Conservation (phyloP, 78 protist genomes). For the Dictyostelium discoideum region DNA sequence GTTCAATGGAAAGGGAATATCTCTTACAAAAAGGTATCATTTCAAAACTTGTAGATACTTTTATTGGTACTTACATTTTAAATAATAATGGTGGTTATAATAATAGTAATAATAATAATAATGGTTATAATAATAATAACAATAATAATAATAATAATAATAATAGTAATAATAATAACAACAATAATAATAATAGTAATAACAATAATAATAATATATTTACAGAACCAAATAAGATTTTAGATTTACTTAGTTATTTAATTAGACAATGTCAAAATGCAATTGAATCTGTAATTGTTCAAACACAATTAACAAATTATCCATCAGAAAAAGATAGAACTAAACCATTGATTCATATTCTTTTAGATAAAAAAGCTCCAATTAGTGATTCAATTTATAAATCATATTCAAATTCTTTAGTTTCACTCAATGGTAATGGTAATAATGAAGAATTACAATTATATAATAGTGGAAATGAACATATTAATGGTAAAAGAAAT, state of each 20-base stretch:
- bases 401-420: not conserved
- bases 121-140: not conserved
- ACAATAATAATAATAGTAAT: not conserved
- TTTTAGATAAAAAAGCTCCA: not conserved
- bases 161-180: not conserved
- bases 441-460: not conserved
- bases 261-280: slow-evolving; percentile 46
- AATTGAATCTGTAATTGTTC: not conserved
- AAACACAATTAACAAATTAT: slow-evolving; percentile 37
- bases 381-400: not conserved
- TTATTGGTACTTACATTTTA: slow-evolving; percentile 38
- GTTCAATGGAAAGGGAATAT: slow-evolving; percentile 44
- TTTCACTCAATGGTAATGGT: not conserved
- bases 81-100: not conserved
- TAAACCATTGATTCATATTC: slow-evolving; percentile 26
- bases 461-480: not conserved
- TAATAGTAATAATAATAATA: not conserved
- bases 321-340: slow-evolving; percentile 67
- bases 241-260: slow-evolving; percentile 42
- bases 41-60: slow-evolving; percentile 33
- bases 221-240: slow-evolving; percentile 30
- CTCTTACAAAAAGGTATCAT: slow-evolving; percentile 55
- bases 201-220: not conserved
- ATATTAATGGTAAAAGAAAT: not conserved
- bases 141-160: not conserved